Base-by-base conservation (phyloP, 768 basidiomycete genomes). In the Pleurotus cornucopiae region DNA sequence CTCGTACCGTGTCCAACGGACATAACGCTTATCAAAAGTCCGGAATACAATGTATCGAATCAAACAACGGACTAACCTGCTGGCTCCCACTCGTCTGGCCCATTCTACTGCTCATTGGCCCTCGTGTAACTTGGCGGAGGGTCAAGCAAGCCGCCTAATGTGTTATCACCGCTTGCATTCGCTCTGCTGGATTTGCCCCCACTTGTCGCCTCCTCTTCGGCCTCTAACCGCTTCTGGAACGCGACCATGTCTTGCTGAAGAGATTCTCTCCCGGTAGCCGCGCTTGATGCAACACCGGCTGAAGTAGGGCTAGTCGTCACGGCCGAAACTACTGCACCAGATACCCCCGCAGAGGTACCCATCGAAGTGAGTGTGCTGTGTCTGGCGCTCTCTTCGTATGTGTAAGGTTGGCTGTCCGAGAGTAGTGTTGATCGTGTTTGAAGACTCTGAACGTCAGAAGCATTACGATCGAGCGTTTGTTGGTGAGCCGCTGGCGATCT, bases 91-190 rank as follows among this genome's bases (percentile, higher is more conserved):
- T 4, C 30, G 30, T 34, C 30, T 7, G 30, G 30, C 30, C 30
- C 9, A 4, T 34, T 34, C 30, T 34, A 34, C 30, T 34, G 30
- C 30, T 34, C 30, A 34, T 46, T 30, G 34, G 23, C 54, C 14
- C 40, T 55, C 23, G 54, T 23, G 21, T 55, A 55, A 45, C 23
- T 45, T 45, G 54, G 54, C 43, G 63, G 59, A 20, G 63, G 63
- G 47, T 62, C 61, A 7, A 41, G 41, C 23, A 55, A 13, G 14
- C 57, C 57, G 26, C 44, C 47, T 45, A 43, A 55, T 46, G 43
- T 46, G 30, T 9, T 11, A 37, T 47, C 53, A 43, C 61, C 60
- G 30, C 21, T 48, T 18, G 57, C 46, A 45, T 54, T 56, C 26
- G 53, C 51, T 23, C 21, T n/a, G 23, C 51, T 41, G n/a, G 51